Percentiles rank a stretch among this genome's conserved stretches.
These are phyloP conservation scores for Phytophthora quininea DNA, from an alignment of 352 stramenopile genomes.

Conservation along the genomic window DNA sequence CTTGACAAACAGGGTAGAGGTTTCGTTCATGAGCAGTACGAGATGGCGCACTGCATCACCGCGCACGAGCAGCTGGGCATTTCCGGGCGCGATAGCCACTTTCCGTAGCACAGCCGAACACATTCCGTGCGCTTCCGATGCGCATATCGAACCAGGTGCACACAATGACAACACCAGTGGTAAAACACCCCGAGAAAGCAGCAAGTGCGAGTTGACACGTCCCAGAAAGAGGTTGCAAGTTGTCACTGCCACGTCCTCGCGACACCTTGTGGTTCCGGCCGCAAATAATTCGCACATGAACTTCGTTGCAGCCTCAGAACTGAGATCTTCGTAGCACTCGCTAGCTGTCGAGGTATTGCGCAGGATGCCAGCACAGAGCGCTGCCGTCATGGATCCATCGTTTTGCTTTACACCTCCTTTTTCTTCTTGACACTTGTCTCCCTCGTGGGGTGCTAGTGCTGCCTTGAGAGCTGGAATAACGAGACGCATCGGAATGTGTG, in stretches of 20 bases:
- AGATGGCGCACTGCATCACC: constrained; percentile 58
- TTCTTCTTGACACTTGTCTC: background rate
- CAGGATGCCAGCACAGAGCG: constrained; percentile 50
- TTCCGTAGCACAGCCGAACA: constrained; percentile 71
- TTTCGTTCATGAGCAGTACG: constrained; percentile 49
- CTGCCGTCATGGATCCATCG: constrained; percentile 21
- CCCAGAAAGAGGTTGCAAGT: constrained; percentile 76
- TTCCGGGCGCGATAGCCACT: constrained; percentile 70
- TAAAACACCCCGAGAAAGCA: constrained; percentile 55
- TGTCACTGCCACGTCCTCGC: constrained; percentile 59
- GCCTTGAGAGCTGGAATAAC: constrained; percentile 29
- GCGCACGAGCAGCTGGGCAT: constrained; percentile 63
- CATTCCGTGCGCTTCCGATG: constrained; percentile 39
- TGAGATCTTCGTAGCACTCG: constrained; percentile 45
- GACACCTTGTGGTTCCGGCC: constrained; percentile 38
- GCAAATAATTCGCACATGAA: constrained; percentile 59
- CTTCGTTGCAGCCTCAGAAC: constrained; percentile 44
- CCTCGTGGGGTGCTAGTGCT: constrained; percentile 17
- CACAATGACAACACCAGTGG: constrained; percentile 66
- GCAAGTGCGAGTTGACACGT: constrained; percentile 58
- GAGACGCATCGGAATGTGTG: constrained; percentile 17
- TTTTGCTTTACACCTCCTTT: background rate
- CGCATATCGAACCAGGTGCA: constrained; percentile 5
- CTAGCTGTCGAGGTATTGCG: constrained; percentile 57
- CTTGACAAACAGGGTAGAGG: constrained; percentile 49